Evolutionary conservation across 345 rosid species (phyloP), one percentile per base, ranked within the genome.

Genomic region (Eutrema yunnanense): DNA sequence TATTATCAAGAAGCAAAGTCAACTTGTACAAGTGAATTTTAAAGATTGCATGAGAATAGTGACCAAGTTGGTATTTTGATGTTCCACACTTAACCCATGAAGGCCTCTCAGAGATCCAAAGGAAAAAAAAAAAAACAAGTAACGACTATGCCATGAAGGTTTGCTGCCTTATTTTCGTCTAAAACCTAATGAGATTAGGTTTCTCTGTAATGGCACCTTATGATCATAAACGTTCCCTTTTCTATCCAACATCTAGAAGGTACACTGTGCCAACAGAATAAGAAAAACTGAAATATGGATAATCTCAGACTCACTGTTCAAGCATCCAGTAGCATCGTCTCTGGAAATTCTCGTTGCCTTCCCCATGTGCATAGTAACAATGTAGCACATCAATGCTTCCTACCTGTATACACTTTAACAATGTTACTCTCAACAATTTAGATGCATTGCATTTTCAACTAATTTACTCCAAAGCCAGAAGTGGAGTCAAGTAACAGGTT

Each of bases 261-360:
- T 51, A 2, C n/a, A 22, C 34, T 56, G 47, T 29, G 44, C 8
- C 27, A 60, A 34, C 29, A 59, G 60, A 49, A 55, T 6, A 44
- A 60, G 22, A 43, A 60, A 61, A 14, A 51, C 13, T 29, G 27
- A 65, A 22, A 32, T 50, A 41, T 42, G 10, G n/a, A 48, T 51
- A 74, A 64, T 49, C 38, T 65, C 54, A 60, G 50, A 83, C 96
- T 84, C 78, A 93, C 97, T 75, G 82, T 66, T 93, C 90, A 79
- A 93, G 98, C 97, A 89, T 85, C 98, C 97, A 93, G 66, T 93
- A 93, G 81, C 97, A 84, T 71, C 98, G 98, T 67, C 98, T 87
- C 81, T 93, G 98, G 73, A 93, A 93, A 69, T 78, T 85, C 74
- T 87, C 96, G 55, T 87, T 89, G 22, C 87, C 98, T 82, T 93